These are phyloP conservation scores for Eudorina sp. DNA, from an alignment of 139 green algal genomes.

Conservation along the genomic window DNA sequence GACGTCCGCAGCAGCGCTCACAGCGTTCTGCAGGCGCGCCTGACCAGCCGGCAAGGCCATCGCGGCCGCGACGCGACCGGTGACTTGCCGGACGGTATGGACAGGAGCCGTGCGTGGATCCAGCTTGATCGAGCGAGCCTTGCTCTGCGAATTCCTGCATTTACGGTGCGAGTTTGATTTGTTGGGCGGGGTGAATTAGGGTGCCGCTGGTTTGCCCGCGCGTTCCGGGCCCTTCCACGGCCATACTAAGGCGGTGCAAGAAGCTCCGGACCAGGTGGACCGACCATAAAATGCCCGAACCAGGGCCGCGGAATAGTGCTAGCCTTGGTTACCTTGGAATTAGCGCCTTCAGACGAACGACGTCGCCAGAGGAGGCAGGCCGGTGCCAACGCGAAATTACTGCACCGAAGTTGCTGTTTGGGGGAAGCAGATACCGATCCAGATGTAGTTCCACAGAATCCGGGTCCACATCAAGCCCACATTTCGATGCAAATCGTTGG, in stretches of 20 bases:
- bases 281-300: no score
- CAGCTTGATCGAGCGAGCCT: background rate
- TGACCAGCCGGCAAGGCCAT: background rate
- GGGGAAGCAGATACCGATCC: background rate
- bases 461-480: background rate
- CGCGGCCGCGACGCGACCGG: background rate
- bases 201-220: no score
- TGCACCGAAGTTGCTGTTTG: background rate
- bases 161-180: background rate
- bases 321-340: background rate
- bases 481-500: background rate
- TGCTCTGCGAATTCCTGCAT: background rate
- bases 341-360: background rate
- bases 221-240: no score
- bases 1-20: background rate
- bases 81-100: slow-evolving; percentile 30
- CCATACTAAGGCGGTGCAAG: no score
- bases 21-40: background rate
- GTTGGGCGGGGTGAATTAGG: no score
- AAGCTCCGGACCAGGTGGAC: no score
- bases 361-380: background rate
- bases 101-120: slow-evolving; percentile 14
- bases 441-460: background rate
- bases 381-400: background rate
- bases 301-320: no score